Conservation (phyloP, 257 asterid genomes). For the Lithospermum erythrorhizon region DNA sequence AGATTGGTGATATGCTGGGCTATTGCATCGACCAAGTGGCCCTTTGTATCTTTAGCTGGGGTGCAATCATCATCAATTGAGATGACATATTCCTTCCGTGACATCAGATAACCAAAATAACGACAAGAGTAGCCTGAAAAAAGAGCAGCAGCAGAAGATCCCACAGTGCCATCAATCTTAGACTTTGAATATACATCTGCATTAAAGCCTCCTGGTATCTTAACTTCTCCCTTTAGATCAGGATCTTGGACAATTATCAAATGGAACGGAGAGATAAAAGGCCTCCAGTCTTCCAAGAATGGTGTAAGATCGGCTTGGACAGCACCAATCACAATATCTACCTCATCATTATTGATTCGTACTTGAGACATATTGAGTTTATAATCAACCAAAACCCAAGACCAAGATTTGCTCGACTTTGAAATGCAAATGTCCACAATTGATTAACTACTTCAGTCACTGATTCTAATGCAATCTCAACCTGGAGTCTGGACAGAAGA, state of each 20-base stretch:
- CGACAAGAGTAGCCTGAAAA: conserved; percentile 84
- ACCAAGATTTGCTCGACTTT: conserved; percentile 4
- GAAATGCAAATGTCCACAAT: conserved; percentile 2
- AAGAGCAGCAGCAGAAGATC: conserved; percentile 32
- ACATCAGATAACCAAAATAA: conserved; percentile 77
- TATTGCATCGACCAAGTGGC: conserved; percentile 33
- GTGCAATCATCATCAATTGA: conserved; percentile 72
- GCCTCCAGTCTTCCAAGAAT: conserved; percentile 80
- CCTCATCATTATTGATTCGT: conserved; percentile 34
- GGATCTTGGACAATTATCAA: conserved; percentile 76
- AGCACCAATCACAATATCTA: conserved; percentile 57
- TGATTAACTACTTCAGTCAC: neutral
- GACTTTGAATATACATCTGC: conserved; percentile 42
- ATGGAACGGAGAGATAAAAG: conserved; percentile 66
- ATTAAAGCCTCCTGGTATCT: conserved; percentile 56
- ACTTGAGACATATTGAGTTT: conserved; percentile 33
- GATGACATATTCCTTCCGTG: conserved; percentile 54
- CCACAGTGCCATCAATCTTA: conserved; percentile 49
- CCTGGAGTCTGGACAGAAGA: conserved; percentile 24
- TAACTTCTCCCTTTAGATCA: conserved; percentile 52
- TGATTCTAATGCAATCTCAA: conserved; percentile 7
- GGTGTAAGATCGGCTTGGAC: conserved; percentile 60
- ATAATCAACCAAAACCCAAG: neutral
- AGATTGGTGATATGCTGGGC: conserved; percentile 70
- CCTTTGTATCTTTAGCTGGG: conserved; percentile 55